These are phyloP conservation scores for Blastobotrys parvus DNA, from an alignment of 805 yeast genomes.

Conservation along the genomic window DNA sequence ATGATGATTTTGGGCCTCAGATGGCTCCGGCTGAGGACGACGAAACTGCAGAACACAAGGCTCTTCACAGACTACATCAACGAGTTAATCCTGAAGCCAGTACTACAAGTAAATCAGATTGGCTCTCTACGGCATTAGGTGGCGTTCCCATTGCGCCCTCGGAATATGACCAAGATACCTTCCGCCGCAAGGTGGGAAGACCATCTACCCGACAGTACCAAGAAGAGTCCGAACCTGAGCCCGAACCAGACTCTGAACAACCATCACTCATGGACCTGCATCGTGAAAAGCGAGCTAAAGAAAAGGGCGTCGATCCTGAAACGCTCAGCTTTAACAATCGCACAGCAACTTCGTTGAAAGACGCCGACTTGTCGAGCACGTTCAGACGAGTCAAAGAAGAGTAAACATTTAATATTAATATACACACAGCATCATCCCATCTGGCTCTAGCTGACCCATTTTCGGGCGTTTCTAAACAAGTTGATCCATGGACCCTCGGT, in stretches of 20 bases:
- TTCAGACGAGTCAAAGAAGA: not conserved
- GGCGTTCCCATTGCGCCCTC: no score
- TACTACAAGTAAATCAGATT: conserved; percentile 6
- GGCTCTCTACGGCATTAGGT: conserved; percentile 17
- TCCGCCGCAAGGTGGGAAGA: no score
- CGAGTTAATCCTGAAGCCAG: conserved; percentile 5
- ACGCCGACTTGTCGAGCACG: not conserved
- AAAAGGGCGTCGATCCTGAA: not conserved
- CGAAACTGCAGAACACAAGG: conserved; percentile 11
- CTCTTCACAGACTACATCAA: conserved; percentile 9
- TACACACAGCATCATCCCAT: no score
- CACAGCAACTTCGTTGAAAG: not conserved
- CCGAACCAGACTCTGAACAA: not conserved
- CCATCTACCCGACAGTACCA: not conserved
- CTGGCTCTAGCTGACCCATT: conserved; percentile 53
- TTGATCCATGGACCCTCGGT: conserved; percentile 93
- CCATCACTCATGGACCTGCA: not conserved
- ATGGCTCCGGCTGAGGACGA: conserved; percentile 7
- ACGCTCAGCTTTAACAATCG: not conserved
- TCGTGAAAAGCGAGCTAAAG: conserved; percentile 1
- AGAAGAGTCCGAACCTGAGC: not conserved
- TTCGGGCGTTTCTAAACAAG: conserved; percentile 85
- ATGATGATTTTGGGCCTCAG: conserved; percentile 16
- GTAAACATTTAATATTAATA: no score
- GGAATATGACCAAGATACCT: no score